Conservation (phyloP, 495 filamentous ascomycete species). For the Articulospora tetracladia region DNA sequence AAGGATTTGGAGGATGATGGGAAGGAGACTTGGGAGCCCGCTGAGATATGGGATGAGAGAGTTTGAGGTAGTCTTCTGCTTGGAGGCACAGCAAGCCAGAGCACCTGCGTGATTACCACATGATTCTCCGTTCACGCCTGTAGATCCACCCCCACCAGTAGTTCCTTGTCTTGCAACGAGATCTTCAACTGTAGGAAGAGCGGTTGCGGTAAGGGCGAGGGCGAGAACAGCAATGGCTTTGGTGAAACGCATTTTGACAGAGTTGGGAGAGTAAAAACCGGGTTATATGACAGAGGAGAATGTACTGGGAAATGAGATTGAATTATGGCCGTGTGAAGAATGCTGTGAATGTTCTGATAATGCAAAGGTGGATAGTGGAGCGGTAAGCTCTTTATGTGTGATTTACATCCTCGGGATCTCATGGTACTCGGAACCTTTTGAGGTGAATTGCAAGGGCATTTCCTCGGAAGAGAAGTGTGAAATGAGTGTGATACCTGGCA, state of each 20-base stretch:
- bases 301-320: neutral
- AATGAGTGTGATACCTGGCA: neutral
- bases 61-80: neutral
- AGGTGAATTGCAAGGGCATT: neutral
- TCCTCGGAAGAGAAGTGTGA: neutral
- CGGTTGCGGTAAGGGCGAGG: neutral
- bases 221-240: slow-evolving; percentile 6
- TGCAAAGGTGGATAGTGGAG: neutral
- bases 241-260: slow-evolving; percentile 10
- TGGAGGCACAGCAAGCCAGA: neutral
- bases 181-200: neutral
- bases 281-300: neutral
- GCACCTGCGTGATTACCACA: neutral
- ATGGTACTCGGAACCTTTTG: neutral
- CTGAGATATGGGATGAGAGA: neutral
- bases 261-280: neutral
- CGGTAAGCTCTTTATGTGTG: neutral
- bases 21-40: neutral
- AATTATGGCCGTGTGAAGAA: neutral
- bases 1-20: neutral
- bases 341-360: neutral
- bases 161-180: neutral
- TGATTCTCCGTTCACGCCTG: neutral
- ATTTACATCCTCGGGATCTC: neutral
- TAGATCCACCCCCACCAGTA: neutral